These are phyloP conservation scores for Xylariales sp. DNA, from an alignment of 2,329 filamentous ascomycete species.

Conservation along the genomic window DNA sequence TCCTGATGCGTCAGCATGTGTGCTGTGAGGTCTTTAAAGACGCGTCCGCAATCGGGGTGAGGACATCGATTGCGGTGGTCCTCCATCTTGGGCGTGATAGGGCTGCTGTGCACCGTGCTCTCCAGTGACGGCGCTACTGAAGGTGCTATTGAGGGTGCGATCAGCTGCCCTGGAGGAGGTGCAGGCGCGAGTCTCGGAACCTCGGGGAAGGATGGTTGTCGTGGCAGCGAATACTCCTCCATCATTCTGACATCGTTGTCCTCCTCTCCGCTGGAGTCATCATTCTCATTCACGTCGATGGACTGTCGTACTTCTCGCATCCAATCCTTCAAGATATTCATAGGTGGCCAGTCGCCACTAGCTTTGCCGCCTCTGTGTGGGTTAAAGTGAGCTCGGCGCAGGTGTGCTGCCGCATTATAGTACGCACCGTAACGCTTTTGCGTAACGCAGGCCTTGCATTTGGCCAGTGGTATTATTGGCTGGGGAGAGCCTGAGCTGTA, in stretches of 20 bases:
- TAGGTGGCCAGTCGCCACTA: conserved; percentile 55
- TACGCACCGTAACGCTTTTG: conserved; percentile 56
- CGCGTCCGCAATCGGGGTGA: conserved; percentile 76
- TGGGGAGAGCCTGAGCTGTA: conserved; percentile 32
- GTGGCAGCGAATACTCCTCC: conserved; percentile 44
- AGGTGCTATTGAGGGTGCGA: conserved; percentile 27
- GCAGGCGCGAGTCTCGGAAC: conserved; percentile 26
- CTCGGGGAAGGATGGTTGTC: conserved; percentile 24
- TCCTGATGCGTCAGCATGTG: conserved; percentile 93
- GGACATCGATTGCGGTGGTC: conserved; percentile 57
- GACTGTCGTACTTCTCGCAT: conserved; percentile 55
- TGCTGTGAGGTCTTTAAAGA: conserved; percentile 88
- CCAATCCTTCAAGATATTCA: conserved; percentile 55
- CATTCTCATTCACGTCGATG: conserved; percentile 39
- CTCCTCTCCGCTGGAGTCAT: conserved; percentile 48
- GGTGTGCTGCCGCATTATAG: conserved; percentile 56
- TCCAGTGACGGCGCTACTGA: conserved; percentile 26
- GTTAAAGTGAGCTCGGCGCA: conserved; percentile 53
- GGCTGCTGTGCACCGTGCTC: conserved; percentile 26
- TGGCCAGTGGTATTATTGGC: conserved; percentile 47
- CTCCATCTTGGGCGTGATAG: conserved; percentile 24
- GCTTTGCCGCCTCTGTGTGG: conserved; percentile 52
- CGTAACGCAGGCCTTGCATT: conserved; percentile 52
- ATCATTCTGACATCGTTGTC: conserved; percentile 37
- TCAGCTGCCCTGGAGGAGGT: conserved; percentile 19